Base-by-base conservation (phyloP, 2,329 filamentous ascomycete species). In the Pyrenochaeta sp. region DNA sequence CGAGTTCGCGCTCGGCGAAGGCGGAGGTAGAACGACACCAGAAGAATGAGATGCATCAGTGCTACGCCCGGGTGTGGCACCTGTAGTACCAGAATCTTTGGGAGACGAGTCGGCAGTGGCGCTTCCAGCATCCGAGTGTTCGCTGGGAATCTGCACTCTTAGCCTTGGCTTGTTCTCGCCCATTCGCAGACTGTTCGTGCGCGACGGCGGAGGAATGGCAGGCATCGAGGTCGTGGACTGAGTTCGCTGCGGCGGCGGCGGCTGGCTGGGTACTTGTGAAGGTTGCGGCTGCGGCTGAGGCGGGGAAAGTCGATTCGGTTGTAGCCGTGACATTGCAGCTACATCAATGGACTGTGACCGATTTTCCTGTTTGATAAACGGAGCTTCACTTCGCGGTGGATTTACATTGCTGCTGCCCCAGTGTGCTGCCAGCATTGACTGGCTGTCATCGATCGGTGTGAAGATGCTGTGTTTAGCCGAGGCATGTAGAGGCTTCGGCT, bases 141-240 rank as follows among this genome's bases (percentile, higher is more conserved):
- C 95, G 65, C 93, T 94, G 0, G 95, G 95, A 69, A 99, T 99
- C 73, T 97, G 93, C 4, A 99, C 92, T 68, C 92, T 97, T 46
- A 99, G 83, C 52, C 92, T 87, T 2, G 95, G 95, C 53, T 93
- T 86, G 69, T 91, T 88, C 8, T 87, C 88, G 54, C 86, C 87
- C 53, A 79, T 81, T 64, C 90, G 87, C 58, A 90, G 80, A 64
- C 91, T 96, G 72, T 91, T 93, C n/a, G 91, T 72, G 34, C 73
- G 66, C 22, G 89, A 89, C 0, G 92, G 91, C 6, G 91, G 90
- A 9, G 88, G 86, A 64, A 92, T 86, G 37, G 92, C 89, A 0
- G 90, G 85, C 30, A 89, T 83, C 1, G 88, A 88, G 1, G 90
- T 86, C 4, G 88, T 81, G 27, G 86, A 85, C 25, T 80, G 77